Evolutionary conservation across 768 basidiomycete species (phyloP), one percentile per base, ranked within the genome.

Genomic region (Suillus weaverae): DNA sequence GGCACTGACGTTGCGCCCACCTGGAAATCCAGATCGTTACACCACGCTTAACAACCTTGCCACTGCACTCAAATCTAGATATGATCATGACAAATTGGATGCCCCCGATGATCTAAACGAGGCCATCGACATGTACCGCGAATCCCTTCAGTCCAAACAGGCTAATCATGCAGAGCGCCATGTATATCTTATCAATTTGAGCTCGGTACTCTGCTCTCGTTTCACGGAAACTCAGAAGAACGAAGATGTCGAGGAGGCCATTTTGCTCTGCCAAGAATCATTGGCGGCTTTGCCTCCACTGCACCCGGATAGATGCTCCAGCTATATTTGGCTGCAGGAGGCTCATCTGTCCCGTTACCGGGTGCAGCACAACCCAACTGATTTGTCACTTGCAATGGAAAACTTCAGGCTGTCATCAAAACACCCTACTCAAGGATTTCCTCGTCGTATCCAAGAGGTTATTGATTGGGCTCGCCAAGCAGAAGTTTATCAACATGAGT

Each of bases 71-170:
- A 35, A 41, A 32, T 22, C 33, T 33, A 64, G 51, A 35, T 69
- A 67, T 59, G 66, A 70, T 33, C 26, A 26, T 26, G 26, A 26
- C 36, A 51, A 54, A 46, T 53, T 38, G n/a, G 43, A 63, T 8
- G 11, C 62, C 1, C 16, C 38, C 14, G 62, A 60, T 14, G 72
- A 74, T 60, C 33, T 69, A 18, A 59, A 70, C 10, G 68, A 73
- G 36, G 67, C 67, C 33, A 64, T 73, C 22, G 5, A 48, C 6
- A 4, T 26, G 11, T 26, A 48, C 5, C 46, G 46, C 5, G 46
- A 48, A 13, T 48, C 9, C 22, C 3, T 48, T 22, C 46, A 22
- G 46, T 22, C 13, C 5, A 48, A 13, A 13, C 22, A 13, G 4
- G 11, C 7, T 5, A 22, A 48, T 7, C 22, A 48, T 48, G 11